Percentiles rank a stretch among this genome's conserved stretches.
Evolutionary conservation across 2,329 filamentous ascomycete species (phyloP).

Genomic region (Aciculosporium take): DNA sequence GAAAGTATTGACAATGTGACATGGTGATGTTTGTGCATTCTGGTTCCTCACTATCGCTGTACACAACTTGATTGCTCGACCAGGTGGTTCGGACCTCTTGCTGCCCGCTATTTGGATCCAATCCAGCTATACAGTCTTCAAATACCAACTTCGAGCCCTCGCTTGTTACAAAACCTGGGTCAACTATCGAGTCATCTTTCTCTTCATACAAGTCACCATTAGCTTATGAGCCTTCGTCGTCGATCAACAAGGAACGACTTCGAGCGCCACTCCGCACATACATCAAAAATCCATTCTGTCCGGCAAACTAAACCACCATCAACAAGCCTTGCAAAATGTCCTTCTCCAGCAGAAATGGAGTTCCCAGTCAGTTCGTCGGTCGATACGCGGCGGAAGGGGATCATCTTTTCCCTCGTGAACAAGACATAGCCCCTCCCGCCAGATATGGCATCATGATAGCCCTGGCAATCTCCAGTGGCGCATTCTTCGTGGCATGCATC

Average conservation of each 20-base stretch:
- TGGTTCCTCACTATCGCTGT: not conserved
- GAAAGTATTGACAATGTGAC: not conserved
- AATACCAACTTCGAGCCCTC: not conserved
- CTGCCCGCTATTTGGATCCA: not conserved
- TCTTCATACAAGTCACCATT: not conserved
- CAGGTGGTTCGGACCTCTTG: not conserved
- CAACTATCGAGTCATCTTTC: not conserved
- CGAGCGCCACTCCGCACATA: not conserved
- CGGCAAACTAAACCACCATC: not conserved
- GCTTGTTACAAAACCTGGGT: not conserved
- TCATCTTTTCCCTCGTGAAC: slow-evolving; percentile 4
- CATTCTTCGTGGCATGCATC: slow-evolving; percentile 7
- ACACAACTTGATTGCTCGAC: slow-evolving; percentile 2
- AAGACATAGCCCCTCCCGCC: slow-evolving; percentile 3
- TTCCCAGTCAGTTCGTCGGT: not conserved
- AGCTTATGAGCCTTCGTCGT: not conserved
- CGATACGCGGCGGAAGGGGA: not conserved
- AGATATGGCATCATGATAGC: slow-evolving; percentile 7
- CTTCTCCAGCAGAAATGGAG: not conserved
- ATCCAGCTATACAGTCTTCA: not conserved
- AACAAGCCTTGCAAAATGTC: not conserved
- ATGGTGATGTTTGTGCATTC: not conserved
- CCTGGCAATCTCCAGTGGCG: slow-evolving; percentile 6
- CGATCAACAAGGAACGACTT: not conserved
- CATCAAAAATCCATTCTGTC: not conserved